Base-by-base conservation (phyloP, 495 filamentous ascomycete species). In the Terfezia claveryi region DNA sequence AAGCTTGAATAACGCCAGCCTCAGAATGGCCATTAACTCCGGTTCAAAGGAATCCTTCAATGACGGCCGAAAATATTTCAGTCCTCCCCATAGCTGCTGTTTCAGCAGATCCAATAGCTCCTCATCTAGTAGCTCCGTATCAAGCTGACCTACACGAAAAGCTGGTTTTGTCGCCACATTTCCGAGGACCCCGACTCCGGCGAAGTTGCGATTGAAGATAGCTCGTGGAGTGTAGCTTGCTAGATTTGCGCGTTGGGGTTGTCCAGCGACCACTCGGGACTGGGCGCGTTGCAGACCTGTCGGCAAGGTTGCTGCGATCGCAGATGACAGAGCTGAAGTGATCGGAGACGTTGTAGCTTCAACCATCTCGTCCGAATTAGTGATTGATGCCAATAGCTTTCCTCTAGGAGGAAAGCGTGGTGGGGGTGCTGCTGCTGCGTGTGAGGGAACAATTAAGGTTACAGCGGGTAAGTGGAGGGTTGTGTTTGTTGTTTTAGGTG, bases 101-200 rank as follows among this genome's bases (percentile, higher is more conserved):
- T 83, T 85, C 54, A 99, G 69, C 61, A 96, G 71, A 23, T 80
- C 77, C 10, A 96, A 74, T 50, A 99, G 73, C 68, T 99, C 91
- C 64, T 95, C 87, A 67, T 99, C 91, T 44, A 99, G 70, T 37
- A 99, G 70, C 65, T 96, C 92, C 23, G 91, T 88, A 67, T 99
- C 91, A 27, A 99, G 83, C 71, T 99, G 91, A 8, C 89, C 87
- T 10, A 99, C 92, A 44, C 91, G 80, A 66, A 93, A 94, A 10
- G 84, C 82, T 8, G 91, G 92, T 17, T 76, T 71, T 20, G 81
- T 88, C 23, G 85, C 85, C 57, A 86, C 83, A 52, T 81, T 75
- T n/a, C 79, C 80, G 36, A 74, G 78, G 55, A 94, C 72, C 7
- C 70, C 62, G 61, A 85, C 79, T 80, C 83, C 52, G 49, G 64